Evolutionary conservation across 345 rosid species (phyloP), one percentile per base, ranked within the genome.

Genomic region (Euphorbia pulcherrima): DNA sequence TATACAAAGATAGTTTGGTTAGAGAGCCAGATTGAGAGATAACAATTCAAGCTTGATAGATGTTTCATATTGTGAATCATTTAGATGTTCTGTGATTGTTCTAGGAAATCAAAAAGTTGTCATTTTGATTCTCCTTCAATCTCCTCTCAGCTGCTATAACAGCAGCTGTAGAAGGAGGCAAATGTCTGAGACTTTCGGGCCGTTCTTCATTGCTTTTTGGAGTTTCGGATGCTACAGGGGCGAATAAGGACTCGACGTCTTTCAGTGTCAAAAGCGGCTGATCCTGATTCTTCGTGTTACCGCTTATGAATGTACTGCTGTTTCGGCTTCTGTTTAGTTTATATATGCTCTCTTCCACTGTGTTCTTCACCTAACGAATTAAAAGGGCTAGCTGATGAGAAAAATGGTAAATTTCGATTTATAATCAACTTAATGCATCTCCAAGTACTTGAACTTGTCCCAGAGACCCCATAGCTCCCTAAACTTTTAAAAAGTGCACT

Each of bases 111-210:
- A 39, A 13, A 53, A 30, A 37, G 14, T 27, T 9, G 53, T 62
- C 39, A 68, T 62, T 59, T 37, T 52, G 69, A 50, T 12, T 70
- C 69, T 75, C 84, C 60, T 72, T 80, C 59, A 86, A 80, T 72
- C 98, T 85, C 81, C 87, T 93, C 83, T 91, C 92, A 21, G 97
- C 98, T 60, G 98, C 98, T 18, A 81, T 70, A 17, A 90, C 96
- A 24, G 98, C 98, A 17, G 98, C 98, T 60, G 77, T 66, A 1
- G 91, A 81, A 40, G 98, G 91, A 0, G 90, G 91, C 82, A 93
- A 73, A 69, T 84, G 83, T 71, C 88, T 85, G 50, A 93, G 81
- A 74, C 75, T 75, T 53, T 68, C 73, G 8, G 50, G 35, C 55
- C 13, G 4, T 5, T 75, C 81, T 67, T 80, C 89, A 51, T 78